Percentiles rank a stretch among this genome's conserved stretches.
Evolutionary conservation across 768 basidiomycete species (phyloP).

Genomic region (Pluteus cervinus): DNA sequence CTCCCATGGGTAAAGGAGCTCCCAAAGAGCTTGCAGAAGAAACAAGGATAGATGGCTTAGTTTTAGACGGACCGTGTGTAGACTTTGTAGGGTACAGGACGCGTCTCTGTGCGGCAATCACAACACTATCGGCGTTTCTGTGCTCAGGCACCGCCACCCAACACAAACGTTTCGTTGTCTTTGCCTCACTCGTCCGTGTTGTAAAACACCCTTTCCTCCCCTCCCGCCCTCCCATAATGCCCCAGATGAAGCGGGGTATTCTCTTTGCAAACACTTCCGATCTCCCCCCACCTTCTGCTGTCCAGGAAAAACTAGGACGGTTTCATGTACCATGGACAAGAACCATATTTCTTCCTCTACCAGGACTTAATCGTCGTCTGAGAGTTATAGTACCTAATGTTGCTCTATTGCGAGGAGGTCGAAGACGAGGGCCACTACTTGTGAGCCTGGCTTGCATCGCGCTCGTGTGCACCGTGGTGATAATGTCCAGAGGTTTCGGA

Average conservation of each 20-base stretch:
- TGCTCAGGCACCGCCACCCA: constrained; percentile 48
- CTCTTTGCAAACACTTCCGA: constrained; percentile 1
- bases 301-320: no score
- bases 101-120: no score
- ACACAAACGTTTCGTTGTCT: constrained; percentile 22
- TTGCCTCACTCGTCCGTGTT: no score
- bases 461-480: constrained; percentile 40
- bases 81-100: neutral
- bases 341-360: no score
- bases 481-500: constrained; percentile 37
- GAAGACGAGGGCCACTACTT: constrained; percentile 50
- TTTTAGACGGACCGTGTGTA: neutral
- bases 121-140: constrained; percentile 22
- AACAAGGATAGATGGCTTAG: constrained; percentile 34
- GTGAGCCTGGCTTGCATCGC: constrained; percentile 46
- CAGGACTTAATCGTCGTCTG: no score
- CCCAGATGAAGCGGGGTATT: constrained; percentile 6
- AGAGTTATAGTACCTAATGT: no score
- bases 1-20: constrained; percentile 78
- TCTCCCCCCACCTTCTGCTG: constrained; percentile 10
- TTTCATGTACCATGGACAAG: no score
- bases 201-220: neutral
- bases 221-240: neutral
- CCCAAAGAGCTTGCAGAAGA: constrained; percentile 74
- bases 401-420: constrained; percentile 43